Base-by-base conservation (phyloP, 805 yeast genomes). In the Candida germanica region DNA sequence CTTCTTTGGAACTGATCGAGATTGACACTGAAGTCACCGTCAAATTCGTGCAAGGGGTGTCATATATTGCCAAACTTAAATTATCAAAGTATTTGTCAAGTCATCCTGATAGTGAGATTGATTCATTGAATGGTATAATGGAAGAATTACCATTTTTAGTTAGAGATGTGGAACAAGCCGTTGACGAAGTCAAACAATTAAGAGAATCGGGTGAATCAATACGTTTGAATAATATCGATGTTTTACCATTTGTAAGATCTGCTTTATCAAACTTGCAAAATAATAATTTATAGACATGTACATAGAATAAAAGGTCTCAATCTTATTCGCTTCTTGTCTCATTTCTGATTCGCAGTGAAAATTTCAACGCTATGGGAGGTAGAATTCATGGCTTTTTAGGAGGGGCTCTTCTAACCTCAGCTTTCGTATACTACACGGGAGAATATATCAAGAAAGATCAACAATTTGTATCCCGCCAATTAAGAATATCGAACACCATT, bases 31-130 rank as follows among this genome's bases (percentile, higher is more conserved):
- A 83, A 51, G 66, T 70, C 39, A 56, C 59, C 39, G 63, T 49
- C 18, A 59, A 55, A 37, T 62, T 66, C 26, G 83, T 83, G 34
- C 66, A 75, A 36, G 96, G 96, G 16, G 66, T 89, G 28, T 67
- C 76, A 47, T 77, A 63, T 46, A 75, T 87, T 26, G 87, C 95
- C 18, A 69, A 77, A 50, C 61, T 87, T 56, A 86, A 86, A 63
- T 64, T 79, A 29, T 65, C 65, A 41, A 64, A 62, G 40, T 62
- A 48, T 43, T 43, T 44, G 48, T 50, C 41, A 43, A 43, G 32
- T 46, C 43, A 49, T 43, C 58, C 57, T 32, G 45, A 30, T 18
- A 33, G 30, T 34, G 47, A 31, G 6, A 48, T 57, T 31, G 49
- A 27, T 21, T 69, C 69, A n/a, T 56, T 66, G 50, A 56, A 53